Evolutionary conservation across 768 basidiomycete species (phyloP), one percentile per base, ranked within the genome.

Genomic region (Pisolithus marmoratus): DNA sequence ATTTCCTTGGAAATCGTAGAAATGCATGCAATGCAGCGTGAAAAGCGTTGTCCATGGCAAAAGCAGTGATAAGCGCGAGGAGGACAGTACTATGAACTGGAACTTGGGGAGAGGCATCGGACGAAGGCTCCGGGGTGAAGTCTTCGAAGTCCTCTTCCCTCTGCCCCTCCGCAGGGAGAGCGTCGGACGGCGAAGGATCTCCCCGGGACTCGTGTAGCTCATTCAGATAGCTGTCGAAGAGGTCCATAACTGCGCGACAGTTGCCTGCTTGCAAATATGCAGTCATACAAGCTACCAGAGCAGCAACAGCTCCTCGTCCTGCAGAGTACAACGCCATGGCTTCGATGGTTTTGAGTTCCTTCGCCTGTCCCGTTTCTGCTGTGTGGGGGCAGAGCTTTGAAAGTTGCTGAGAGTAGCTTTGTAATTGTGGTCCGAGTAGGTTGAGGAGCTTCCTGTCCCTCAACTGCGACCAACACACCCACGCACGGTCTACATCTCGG

Each of bases 21-120:
- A 69, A 80, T 5, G 64, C 60, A 40, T 67, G 64, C 44, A 88
- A 60, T 3, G 86, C 84, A 29, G 64, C 72, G n/a, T 67, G 59
- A 57, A 90, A 87, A n/a, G 75, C 72, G 59, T 80, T 69, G 27
- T 72, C 66, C 62, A 82, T 75, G 4, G 84, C 83, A 62, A 81
- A 69, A 15, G 89, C 89, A 20, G 80, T 71, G n/a, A 81, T 67
- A 6, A 73, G 81, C 11, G 74, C 73, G 29, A 85, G 71, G 23
- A 85, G 66, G 29, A 83, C 54, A n/a, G 72, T 48, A 57, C 71
- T 50, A 2, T 59, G 63, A 9, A 54, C 55, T 12, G 41, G 29
- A 22, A 47, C 38, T 54, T 56, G 52, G 46, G 53, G 22, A 51
- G 50, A 46, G 4, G 56, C 51, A 36, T 57, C 54, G 22, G 57